Conservation (phyloP, 1,284 basidiomycete species). For the Trichosporon sp. region DNA sequence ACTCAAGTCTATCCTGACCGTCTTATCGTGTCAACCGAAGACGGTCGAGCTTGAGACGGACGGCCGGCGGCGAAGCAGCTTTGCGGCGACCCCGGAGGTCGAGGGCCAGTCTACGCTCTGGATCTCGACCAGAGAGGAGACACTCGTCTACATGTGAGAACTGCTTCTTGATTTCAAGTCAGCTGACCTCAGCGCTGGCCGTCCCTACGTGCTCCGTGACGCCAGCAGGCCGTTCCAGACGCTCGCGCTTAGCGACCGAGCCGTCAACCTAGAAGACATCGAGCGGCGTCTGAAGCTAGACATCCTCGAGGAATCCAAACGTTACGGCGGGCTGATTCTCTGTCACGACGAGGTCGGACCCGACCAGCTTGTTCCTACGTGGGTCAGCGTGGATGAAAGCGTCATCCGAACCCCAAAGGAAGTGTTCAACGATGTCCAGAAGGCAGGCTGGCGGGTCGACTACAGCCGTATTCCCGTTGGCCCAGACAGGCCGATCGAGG, state of each 20-base stretch:
- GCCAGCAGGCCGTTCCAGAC: slow-evolving; percentile 76
- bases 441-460: slow-evolving; percentile 84
- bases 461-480: slow-evolving; percentile 88
- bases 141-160: slow-evolving; percentile 41
- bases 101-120: slow-evolving; percentile 48
- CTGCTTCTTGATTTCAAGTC: slow-evolving; percentile 53
- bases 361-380: slow-evolving; percentile 83
- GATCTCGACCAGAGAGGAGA: slow-evolving; percentile 56
- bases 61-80: slow-evolving; percentile 15
- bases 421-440: slow-evolving; percentile 73
- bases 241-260: slow-evolving; percentile 79
- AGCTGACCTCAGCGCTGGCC: slow-evolving; percentile 70
- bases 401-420: slow-evolving; percentile 86
- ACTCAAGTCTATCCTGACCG: slow-evolving; percentile 81
- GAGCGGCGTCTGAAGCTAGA: slow-evolving; percentile 87
- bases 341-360: slow-evolving; percentile 76
- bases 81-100: neutral
- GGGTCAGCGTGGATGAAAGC: slow-evolving; percentile 82
- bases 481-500: slow-evolving; percentile 79
- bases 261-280: slow-evolving; percentile 92
- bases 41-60: slow-evolving; percentile 5
- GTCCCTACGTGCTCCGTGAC: slow-evolving; percentile 95
- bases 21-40: slow-evolving; percentile 69
- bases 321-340: slow-evolving; percentile 83
- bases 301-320: slow-evolving; percentile 80